Conservation (phyloP, 148 eudicot species). For the Spergularia marina region DNA sequence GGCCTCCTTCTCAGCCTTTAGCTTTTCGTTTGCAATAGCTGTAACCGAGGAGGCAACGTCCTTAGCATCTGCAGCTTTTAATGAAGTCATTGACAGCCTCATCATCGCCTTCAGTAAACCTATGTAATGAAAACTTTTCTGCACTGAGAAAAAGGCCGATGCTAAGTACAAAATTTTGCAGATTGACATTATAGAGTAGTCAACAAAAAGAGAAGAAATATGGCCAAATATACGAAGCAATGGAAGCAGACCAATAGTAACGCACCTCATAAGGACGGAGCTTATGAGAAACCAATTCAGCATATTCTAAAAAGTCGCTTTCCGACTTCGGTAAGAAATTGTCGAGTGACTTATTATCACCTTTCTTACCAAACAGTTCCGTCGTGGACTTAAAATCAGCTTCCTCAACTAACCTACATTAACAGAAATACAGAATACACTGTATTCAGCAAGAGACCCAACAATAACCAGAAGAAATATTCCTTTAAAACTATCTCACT, state of each 20-base stretch:
- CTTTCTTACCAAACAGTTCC: slow-evolving; percentile 66
- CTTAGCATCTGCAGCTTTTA: slow-evolving; percentile 92
- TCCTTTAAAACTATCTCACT: background rate
- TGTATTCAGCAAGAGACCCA: background rate
- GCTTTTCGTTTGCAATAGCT: slow-evolving; percentile 93
- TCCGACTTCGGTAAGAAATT: slow-evolving; percentile 90
- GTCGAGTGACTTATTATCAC: slow-evolving; percentile 69
- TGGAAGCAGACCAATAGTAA: background rate
- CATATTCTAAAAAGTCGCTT: slow-evolving; percentile 86
- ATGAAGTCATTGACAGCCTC: slow-evolving; percentile 72
- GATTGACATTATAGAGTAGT: background rate
- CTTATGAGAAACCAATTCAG: slow-evolving; percentile 78
- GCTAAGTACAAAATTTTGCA: background rate
- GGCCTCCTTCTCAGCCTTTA: slow-evolving; percentile 96
- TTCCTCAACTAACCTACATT: slow-evolving; percentile 85
- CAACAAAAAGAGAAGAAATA: background rate
- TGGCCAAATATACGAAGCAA: background rate
- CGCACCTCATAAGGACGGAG: slow-evolving; percentile 83
- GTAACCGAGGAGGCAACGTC: slow-evolving; percentile 83
- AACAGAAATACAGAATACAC: background rate
- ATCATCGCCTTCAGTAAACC: slow-evolving; percentile 81
- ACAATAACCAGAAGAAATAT: background rate
- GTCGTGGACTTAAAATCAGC: slow-evolving; percentile 78
- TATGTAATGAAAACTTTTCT: slow-evolving; percentile 94
- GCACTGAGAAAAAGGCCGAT: slow-evolving; percentile 23